Base-by-base conservation (phyloP, 2,329 filamentous ascomycete species). In the Alternaria gansuensis region DNA sequence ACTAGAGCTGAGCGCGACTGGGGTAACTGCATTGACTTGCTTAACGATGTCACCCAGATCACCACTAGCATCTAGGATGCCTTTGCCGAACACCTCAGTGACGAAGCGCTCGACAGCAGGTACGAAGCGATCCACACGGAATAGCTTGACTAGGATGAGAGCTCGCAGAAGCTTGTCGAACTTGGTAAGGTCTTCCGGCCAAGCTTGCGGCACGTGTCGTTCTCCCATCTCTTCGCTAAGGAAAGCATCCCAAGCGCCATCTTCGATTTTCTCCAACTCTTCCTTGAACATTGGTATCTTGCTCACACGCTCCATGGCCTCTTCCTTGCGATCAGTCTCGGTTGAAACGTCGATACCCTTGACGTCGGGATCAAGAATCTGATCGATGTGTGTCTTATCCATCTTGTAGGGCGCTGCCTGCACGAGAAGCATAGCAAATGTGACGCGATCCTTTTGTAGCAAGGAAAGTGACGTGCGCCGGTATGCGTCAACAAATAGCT, bases 351-450 rank as follows among this genome's bases (percentile, higher is more conserved):
- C 94, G 40, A 86, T 85, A 58, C 91, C 92, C 63, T 89, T 85
- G 34, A 96, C 81, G 50, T 87, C 86, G 49, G 89, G 86, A 72
- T 97, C 93, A 4, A 99, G 85, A 40, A 99, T 89, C 31, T 87
- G 83, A 71, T 99, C 96, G 65, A 99, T 90, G 60, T 97, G 83
- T 11, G 84, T 84, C 82, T 93, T 95, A 77, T 99, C 92, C 90
- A 98, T 97, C 70, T 91, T 87, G 81, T 94, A 97, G 0, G 95
- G 95, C n/a, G 94, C 91, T 5, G 94, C 95, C 79, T 98, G 95
- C 6, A 93, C 93, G 43, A 99, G 88, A 51, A 99, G 87, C 86
- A 99, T 94, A 29, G 93, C 96, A 46, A 99, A 85, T 0, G 94
- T 97, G 66, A 99, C 90, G 45, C 92, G 89, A 74, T 99, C 95